Percentiles rank a stretch among this genome's conserved stretches.
Conservation (phyloP, 129 eudicot species). For the Flaveria trinervia region DNA sequence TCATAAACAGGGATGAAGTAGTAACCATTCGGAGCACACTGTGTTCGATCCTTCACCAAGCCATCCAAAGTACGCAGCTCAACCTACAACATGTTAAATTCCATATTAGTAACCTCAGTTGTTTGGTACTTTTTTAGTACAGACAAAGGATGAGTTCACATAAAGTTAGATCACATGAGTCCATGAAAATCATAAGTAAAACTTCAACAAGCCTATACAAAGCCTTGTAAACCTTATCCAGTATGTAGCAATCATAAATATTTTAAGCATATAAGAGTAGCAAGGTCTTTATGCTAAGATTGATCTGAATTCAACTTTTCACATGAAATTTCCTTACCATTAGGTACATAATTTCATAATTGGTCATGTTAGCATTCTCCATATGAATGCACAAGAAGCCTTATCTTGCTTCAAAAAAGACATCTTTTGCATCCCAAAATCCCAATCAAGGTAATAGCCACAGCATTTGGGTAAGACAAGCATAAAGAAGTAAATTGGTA, state of each 20-base stretch:
- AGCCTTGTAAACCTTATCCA: slow-evolving; percentile 9
- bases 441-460: background rate
- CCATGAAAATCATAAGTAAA: background rate
- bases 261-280: background rate
- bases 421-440: background rate
- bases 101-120: slow-evolving; percentile 22
- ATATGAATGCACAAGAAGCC: background rate
- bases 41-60: slow-evolving; percentile 93
- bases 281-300: background rate
- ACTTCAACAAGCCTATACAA: background rate
- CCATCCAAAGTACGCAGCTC: slow-evolving; percentile 97
- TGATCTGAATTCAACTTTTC: background rate
- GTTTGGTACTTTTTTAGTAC: slow-evolving; percentile 5
- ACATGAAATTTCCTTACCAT: background rate
- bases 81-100: slow-evolving; percentile 53
- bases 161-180: slow-evolving; percentile 1
- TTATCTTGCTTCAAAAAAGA: background rate
- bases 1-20: slow-evolving; percentile 99
- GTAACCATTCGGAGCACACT: slow-evolving; percentile 99
- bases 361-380: slow-evolving; percentile 6
- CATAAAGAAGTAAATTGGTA: background rate
- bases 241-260: slow-evolving; percentile 6
- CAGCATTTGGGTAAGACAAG: background rate
- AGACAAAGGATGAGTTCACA: background rate
- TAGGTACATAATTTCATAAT: slow-evolving; percentile 2